A percentile compares a stretch with the other conserved stretches of the same genome.
Evolutionary conservation across 257 asterid species (phyloP).

Genomic region (Capsicum rhomboideum): DNA sequence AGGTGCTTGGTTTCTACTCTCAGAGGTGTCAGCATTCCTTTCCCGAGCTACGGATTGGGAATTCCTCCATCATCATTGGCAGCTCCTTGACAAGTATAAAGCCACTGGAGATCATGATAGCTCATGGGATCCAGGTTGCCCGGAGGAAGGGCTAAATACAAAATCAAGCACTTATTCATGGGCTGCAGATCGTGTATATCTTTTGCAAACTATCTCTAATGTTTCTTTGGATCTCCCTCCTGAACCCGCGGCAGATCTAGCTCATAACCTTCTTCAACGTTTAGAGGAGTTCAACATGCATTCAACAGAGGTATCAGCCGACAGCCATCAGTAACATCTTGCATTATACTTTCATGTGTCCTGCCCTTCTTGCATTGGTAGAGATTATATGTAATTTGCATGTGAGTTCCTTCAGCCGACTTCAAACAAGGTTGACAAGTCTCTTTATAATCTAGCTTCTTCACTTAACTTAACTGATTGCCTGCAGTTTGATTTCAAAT

Average conservation of each 20-base stretch:
- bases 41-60: slow-evolving; percentile 83
- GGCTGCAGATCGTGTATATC: slow-evolving; percentile 85
- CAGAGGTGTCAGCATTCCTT: slow-evolving; percentile 73
- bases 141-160: slow-evolving; percentile 29
- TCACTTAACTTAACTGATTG: background rate
- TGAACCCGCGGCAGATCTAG: slow-evolving; percentile 86
- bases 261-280: slow-evolving; percentile 68
- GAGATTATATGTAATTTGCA: background rate
- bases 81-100: slow-evolving; percentile 65
- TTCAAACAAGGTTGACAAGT: background rate
- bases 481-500: background rate
- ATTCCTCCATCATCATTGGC: slow-evolving; percentile 86
- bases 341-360: background rate
- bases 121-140: slow-evolving; percentile 22
- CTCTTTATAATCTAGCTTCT: background rate
- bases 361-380: background rate
- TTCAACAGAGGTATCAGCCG: slow-evolving; percentile 71
- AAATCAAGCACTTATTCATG: slow-evolving; percentile 65
- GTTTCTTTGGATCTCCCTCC: slow-evolving; percentile 76
- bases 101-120: slow-evolving; percentile 30
- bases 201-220: slow-evolving; percentile 84
- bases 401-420: background rate
- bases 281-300: slow-evolving; percentile 86
- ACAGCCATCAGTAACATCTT: background rate
- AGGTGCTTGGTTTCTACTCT: slow-evolving; percentile 91